Evolutionary conservation across 2,329 filamentous ascomycete species (phyloP), one percentile per base, ranked within the genome.

Genomic region (Claviceps sorghi): DNA sequence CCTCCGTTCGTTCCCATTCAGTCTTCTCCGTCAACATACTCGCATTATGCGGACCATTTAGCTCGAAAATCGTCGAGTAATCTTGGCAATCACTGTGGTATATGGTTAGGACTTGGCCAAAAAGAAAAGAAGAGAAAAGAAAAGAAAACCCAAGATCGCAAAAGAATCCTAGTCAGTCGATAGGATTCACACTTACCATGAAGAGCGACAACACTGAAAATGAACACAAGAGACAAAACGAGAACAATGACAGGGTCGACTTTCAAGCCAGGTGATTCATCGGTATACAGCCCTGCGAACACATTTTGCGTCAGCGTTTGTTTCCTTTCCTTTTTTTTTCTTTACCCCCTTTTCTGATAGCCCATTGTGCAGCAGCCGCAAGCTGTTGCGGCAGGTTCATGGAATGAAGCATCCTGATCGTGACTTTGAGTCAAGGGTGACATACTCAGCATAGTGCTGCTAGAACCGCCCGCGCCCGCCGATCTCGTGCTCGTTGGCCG

Each of bases 211-310:
- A 98, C 93, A 65, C 86, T 93, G 76, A 98, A 96, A 72, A 98
- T 98, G 72, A 98, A 98, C 57, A 95, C 93, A 63, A 98, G 81
- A 65, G 88, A 95, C 62, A 98, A 78, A 60, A 96, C 93, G 65
- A 98, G 79, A 58, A 98, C 91, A 59, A 98, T 90, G 55, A 98
- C 93, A 22, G 93, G 93, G 69, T 98, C 93, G 59, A 98, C 93
- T 77, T 96, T 95, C 64, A 98, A 77, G 57, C 93, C 93, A 54
- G 93, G 93, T 59, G 88, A 95, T 76, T 98, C 93, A 67, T 98
- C 93, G 54, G 93, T 98, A 82, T 98, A 98, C 45, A 98, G 84
- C 72, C 82, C 85, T 89, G 55, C 29, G 44, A 55, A 32, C 21
- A 26, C 1, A 36, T n/a, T 57, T 57, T 71, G 22, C 17, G 40